These are phyloP conservation scores for Cornus kousa DNA, from an alignment of 148 eudicot species.

Conservation along the genomic window DNA sequence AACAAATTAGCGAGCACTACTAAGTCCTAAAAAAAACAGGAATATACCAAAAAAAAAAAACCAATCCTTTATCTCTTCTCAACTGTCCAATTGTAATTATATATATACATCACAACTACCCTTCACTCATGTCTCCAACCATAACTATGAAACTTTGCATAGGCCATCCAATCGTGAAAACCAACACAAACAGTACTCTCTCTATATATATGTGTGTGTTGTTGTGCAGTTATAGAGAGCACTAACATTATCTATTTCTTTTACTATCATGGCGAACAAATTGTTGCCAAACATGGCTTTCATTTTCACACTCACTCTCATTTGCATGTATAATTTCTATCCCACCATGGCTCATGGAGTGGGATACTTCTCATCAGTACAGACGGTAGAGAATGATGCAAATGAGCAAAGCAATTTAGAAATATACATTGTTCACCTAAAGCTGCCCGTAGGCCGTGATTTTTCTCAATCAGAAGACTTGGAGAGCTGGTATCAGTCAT, in stretches of 20 bases:
- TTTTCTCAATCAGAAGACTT: background rate
- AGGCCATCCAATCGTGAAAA: too few relatives aligned
- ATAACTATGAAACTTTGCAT: too few relatives aligned
- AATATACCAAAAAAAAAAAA: too few relatives aligned
- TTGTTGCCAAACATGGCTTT: conserved; percentile 1
- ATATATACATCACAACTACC: too few relatives aligned
- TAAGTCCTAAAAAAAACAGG: too few relatives aligned
- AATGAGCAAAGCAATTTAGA: conserved; percentile 3
- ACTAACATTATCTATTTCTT: background rate
- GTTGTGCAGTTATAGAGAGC: background rate
- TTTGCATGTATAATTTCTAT: background rate
- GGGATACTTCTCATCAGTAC: too few relatives aligned
- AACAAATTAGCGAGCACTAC: too few relatives aligned
- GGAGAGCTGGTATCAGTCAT: conserved; percentile 14
- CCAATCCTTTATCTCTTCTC: too few relatives aligned
- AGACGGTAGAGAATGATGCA: too few relatives aligned
- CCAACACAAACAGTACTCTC: background rate
- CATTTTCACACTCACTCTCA: background rate
- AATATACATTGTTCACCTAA: conserved; percentile 30
- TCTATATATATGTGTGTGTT: background rate
- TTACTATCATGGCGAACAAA: background rate
- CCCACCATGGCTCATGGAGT: background rate
- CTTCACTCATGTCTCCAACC: too few relatives aligned
- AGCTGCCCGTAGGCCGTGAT: background rate
- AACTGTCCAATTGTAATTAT: too few relatives aligned